These are phyloP conservation scores for Lepidium didymum DNA, from an alignment of 345 rosid species.

Conservation along the genomic window DNA sequence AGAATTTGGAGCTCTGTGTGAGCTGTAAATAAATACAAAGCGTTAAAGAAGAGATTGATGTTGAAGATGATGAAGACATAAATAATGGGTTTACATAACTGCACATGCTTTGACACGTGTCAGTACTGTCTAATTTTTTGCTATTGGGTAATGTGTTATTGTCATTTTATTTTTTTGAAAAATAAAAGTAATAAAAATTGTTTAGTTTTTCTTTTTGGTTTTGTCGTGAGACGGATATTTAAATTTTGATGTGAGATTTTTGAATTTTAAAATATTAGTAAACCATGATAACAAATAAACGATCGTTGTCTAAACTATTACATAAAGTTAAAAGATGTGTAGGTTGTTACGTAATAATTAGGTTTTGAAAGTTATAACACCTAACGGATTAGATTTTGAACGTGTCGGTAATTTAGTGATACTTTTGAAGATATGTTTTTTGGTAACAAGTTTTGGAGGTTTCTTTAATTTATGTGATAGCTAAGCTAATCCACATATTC, in stretches of 20 bases:
- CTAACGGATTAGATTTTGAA: slow-evolving; percentile 7
- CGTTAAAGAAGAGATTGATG: not conserved
- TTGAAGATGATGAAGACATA: not conserved
- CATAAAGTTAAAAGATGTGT: not conserved
- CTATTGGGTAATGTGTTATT: slow-evolving; percentile 6
- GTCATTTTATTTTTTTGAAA: not conserved
- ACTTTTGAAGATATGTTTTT: not conserved
- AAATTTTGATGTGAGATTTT: not conserved
- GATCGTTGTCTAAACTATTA: not conserved
- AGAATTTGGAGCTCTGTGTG: not conserved
- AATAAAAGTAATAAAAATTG: not conserved
- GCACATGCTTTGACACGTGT: slow-evolving; percentile 27
- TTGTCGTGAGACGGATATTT: not conserved
- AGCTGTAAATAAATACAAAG: not conserved
- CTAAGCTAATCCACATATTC: not conserved
- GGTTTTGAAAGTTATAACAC: not conserved
- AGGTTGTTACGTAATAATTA: not conserved
- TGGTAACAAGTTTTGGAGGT: no score
- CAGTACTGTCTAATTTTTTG: not conserved
- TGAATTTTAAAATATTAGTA: not conserved
- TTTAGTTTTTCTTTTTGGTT: not conserved
- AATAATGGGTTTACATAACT: slow-evolving; percentile 2
- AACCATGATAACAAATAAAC: no score
- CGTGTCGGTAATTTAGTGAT: slow-evolving; percentile 10
- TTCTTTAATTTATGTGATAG: not conserved